Conservation (phyloP, 169 alveolate genomes). For the Besnoitia besnoiti region DNA sequence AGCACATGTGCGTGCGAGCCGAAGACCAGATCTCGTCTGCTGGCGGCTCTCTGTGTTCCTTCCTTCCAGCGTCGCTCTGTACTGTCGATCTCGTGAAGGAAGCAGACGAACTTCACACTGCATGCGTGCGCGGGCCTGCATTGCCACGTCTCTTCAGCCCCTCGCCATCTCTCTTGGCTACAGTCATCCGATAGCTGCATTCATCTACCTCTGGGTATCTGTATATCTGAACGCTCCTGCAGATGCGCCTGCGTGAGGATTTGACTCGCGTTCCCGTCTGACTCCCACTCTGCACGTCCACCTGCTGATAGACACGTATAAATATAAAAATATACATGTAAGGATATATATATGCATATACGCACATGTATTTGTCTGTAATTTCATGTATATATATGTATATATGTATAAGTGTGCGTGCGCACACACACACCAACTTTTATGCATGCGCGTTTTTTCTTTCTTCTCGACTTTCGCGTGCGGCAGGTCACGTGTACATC, state of each 20-base stretch:
- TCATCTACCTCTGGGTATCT: no score
- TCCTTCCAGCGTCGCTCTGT: no score
- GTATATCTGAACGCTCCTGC: not conserved
- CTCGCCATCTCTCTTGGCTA: not conserved
- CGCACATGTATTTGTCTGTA: not conserved
- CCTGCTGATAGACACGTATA: not conserved
- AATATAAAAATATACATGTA: not conserved
- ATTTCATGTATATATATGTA: conserved; percentile 38
- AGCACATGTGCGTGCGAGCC: no score
- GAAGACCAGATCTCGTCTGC: no score
- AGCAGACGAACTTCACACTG: no score
- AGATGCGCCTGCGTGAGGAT: not conserved
- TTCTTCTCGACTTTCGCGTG: not conserved
- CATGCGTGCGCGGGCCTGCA: no score
- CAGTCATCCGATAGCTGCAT: not conserved
- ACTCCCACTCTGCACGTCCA: no score
- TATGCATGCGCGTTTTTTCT: not conserved
- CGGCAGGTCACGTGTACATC: conserved; percentile 74
- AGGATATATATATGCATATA: not conserved
- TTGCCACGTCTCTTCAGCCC: no score
- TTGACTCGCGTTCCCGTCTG: not conserved
- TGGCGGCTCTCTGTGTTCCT: no score
- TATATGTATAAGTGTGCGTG: not conserved
- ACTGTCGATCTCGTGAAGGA: no score
- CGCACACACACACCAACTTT: not conserved